phyloP scores from a whole-genome alignment of 1,139 yeast genomes.

The Nakaseomyces uthaithaninus region DNA sequence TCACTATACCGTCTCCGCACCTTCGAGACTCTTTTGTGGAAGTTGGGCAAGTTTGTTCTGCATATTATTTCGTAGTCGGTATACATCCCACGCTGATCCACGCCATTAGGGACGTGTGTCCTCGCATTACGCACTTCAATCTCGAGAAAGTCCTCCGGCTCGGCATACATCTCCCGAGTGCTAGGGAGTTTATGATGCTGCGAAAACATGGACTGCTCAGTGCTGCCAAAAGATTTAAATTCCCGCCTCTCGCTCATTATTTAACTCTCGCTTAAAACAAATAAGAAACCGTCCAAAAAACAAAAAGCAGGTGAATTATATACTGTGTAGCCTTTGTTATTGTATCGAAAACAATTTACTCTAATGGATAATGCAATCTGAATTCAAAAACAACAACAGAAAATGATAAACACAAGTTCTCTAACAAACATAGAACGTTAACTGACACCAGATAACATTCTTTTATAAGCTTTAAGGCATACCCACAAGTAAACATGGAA shows the following conservation, averaged over 20 bases:
- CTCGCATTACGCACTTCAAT: constrained; percentile 52
- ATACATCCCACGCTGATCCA: constrained; percentile 52
- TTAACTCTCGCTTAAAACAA: too few relatives aligned
- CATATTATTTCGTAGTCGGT: constrained; percentile 91
- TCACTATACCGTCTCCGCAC: constrained; percentile 88
- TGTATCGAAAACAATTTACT: too few relatives aligned
- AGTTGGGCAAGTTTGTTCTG: constrained; percentile 81
- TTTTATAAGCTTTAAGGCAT: too few relatives aligned
- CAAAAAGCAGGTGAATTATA: too few relatives aligned
- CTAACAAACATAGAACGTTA: too few relatives aligned
- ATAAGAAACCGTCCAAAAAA: too few relatives aligned
- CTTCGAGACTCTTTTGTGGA: constrained; percentile 53
- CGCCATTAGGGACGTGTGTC: constrained; percentile 52
- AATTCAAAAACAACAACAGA: too few relatives aligned
- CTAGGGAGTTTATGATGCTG: constrained; percentile 46
- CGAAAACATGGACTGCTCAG: constrained; percentile 22
- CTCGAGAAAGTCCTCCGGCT: constrained; percentile 90
- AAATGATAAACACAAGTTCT: too few relatives aligned
- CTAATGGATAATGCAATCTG: too few relatives aligned
- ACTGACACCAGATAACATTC: too few relatives aligned
- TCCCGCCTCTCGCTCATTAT: constrained; percentile 11
- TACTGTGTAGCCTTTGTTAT: too few relatives aligned
- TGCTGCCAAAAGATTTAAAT: constrained; percentile 29
- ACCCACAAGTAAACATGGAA: too few relatives aligned
- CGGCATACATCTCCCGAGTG: constrained; percentile 79